These are phyloP conservation scores for Diplodia seriata DNA, from an alignment of 2,329 filamentous ascomycete species.

Conservation along the genomic window DNA sequence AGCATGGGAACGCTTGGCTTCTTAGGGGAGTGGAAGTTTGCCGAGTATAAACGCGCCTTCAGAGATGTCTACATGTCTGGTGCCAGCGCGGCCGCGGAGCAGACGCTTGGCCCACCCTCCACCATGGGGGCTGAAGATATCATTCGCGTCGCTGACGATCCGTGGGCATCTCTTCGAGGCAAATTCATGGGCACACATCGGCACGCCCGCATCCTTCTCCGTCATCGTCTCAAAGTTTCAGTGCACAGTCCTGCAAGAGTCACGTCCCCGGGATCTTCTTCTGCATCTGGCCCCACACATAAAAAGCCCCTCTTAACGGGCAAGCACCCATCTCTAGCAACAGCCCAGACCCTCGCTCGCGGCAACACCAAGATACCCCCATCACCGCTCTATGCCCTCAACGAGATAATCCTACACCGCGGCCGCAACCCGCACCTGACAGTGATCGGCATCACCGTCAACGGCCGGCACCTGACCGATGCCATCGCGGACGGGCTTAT, in stretches of 20 bases:
- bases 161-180: conserved; percentile 76
- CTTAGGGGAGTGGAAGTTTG: conserved; percentile 94
- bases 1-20: conserved; percentile 98
- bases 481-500: conserved; percentile 95
- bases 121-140: neutral
- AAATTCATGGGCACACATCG: conserved; percentile 80
- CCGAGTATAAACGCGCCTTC: conserved; percentile 90
- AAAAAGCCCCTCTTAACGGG: conserved; percentile 39
- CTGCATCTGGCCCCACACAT: conserved; percentile 1
- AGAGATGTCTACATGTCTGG: conserved; percentile 90
- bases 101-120: neutral
- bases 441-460: conserved; percentile 89
- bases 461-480: conserved; percentile 87
- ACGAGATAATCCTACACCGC: conserved; percentile 92
- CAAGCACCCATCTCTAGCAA: conserved; percentile 29
- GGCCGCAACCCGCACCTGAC: conserved; percentile 89
- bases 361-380: conserved; percentile 53
- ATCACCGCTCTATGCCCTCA: conserved; percentile 73
- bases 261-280: conserved; percentile 43
- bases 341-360: conserved; percentile 34
- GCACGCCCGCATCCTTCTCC: conserved; percentile 80
- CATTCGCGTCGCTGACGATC: conserved; percentile 51
- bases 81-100: conserved; percentile 54
- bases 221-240: conserved; percentile 85
- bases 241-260: conserved; percentile 71